phyloP scores from a whole-genome alignment of 2,329 filamentous ascomycete species.

The Fusarium sp. region DNA sequence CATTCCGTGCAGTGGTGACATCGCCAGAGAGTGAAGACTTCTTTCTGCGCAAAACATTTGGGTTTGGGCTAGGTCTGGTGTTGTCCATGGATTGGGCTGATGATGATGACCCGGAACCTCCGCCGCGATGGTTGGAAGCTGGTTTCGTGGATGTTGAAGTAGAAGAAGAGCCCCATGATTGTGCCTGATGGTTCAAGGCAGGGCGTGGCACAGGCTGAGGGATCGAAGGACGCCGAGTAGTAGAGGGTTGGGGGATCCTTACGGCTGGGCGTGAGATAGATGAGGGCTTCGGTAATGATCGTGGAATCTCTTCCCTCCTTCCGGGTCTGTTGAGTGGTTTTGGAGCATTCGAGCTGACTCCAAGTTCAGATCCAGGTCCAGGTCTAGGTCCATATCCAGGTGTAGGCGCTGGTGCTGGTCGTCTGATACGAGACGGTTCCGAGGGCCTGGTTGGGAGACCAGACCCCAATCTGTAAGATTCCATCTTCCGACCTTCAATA shows the following conservation, averaged over 20 bases:
- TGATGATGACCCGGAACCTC: slow-evolving; percentile 53
- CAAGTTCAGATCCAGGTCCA: slow-evolving; percentile 36
- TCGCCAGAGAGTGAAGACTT: slow-evolving; percentile 62
- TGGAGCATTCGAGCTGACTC: slow-evolving; percentile 37
- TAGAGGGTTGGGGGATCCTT: slow-evolving; percentile 44
- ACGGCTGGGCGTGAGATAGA: slow-evolving; percentile 34
- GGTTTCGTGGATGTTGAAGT: slow-evolving; percentile 52
- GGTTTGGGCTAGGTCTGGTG: slow-evolving; percentile 55
- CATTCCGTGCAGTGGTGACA: slow-evolving; percentile 50
- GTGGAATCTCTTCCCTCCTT: slow-evolving; percentile 42
- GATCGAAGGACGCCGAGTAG: slow-evolving; percentile 44
- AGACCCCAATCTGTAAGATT: slow-evolving; percentile 58
- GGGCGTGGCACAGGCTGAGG: slow-evolving; percentile 44
- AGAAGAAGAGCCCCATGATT: slow-evolving; percentile 58
- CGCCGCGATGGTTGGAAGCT: slow-evolving; percentile 51
- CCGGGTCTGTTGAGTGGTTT: slow-evolving; percentile 43
- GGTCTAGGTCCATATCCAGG: slow-evolving; percentile 18
- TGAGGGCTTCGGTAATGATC: slow-evolving; percentile 36
- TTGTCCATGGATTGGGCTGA: slow-evolving; percentile 54
- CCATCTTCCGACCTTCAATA: slow-evolving; percentile 57
- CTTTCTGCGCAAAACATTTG: slow-evolving; percentile 65
- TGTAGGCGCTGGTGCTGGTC: slow-evolving; percentile 45
- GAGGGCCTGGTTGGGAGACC: slow-evolving; percentile 58
- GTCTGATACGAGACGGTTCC: slow-evolving; percentile 53
- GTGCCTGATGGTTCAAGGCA: slow-evolving; percentile 57